phyloP scores from a whole-genome alignment of 2,329 filamentous ascomycete species.

The Fusarium citri region DNA sequence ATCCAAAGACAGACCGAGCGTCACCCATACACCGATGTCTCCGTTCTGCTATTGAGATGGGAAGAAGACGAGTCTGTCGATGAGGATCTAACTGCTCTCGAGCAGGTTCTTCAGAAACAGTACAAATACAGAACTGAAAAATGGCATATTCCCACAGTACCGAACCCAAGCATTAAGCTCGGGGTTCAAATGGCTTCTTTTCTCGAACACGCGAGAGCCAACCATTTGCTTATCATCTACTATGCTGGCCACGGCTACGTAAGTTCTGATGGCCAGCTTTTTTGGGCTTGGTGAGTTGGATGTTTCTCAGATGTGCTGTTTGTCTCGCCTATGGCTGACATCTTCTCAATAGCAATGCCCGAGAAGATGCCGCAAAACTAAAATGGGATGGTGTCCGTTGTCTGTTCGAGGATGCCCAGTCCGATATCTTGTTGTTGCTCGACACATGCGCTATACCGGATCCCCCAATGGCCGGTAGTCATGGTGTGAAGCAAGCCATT shows the following conservation, averaged over 20 bases:
- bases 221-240: slow-evolving; percentile 73
- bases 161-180: slow-evolving; percentile 71
- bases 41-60: slow-evolving; percentile 71
- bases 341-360: slow-evolving; percentile 60
- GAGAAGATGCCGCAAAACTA: slow-evolving; percentile 69
- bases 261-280: slow-evolving; percentile 69
- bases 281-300: slow-evolving; percentile 72
- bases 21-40: slow-evolving; percentile 67
- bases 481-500: slow-evolving; percentile 71
- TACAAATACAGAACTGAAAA: slow-evolving; percentile 71
- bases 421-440: slow-evolving; percentile 71
- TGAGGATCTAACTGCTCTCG: slow-evolving; percentile 64
- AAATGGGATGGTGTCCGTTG: slow-evolving; percentile 73
- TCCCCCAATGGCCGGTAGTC: slow-evolving; percentile 60
- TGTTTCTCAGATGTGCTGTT: slow-evolving; percentile 31
- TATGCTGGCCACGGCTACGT: slow-evolving; percentile 72
- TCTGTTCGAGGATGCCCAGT: slow-evolving; percentile 71
- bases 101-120: slow-evolving; percentile 68
- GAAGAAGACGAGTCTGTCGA: slow-evolving; percentile 68
- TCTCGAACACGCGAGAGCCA: slow-evolving; percentile 66
- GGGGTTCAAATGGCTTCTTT: slow-evolving; percentile 70
- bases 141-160: slow-evolving; percentile 70
- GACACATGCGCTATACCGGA: slow-evolving; percentile 71
- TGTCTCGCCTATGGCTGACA: slow-evolving; percentile 56
- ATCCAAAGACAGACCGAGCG: slow-evolving; percentile 72